Evolutionary conservation across 1,284 basidiomycete species (phyloP), one percentile per base, ranked within the genome.

Genomic region (Tilletia horrida): DNA sequence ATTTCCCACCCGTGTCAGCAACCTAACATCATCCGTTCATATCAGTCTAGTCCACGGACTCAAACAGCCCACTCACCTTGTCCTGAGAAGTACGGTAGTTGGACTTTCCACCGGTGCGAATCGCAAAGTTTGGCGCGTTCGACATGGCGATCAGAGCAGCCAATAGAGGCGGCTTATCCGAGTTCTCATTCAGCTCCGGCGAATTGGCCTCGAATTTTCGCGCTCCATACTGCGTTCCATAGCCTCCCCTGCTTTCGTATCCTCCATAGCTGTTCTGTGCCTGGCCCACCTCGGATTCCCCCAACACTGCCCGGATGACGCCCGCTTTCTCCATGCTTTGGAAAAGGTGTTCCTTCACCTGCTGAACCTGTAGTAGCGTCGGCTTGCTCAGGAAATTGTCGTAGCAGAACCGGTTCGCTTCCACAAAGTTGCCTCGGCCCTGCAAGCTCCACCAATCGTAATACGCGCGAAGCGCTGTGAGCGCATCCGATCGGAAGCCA

Each of bases 101-200:
- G 2, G 55, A 16, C 80, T 86, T 89, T 63, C 90, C 89, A 6
- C 88, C 87, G n/a, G 87, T 88, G 44, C 90, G 85, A 65, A 97
- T 87, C 1, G 91, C 93, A 83, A 93, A 96, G 82, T 96, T 95
- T n/a, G 94, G 94, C 73, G 93, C 92, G 0, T 88, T 88, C 0
- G 92, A 91, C 65, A 92, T 87, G 2, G 93, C 88, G 73, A 97
- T 90, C 65, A 97, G 85, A 1, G 90, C 92, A 13, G 91, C 88
- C 21, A 96, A 84, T n/a, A 97, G 83, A 16, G 94, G 90, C 6
- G 89, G 82, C 48, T 88, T 91, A 65, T 90, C 85, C 42, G 87
- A 87, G 78, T 97, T 92, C 55, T 66, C 61, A 66, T 80, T 80
- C 64, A 80, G 73, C 61, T 79, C 71, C 83, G 84, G 78, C 55